Evolutionary conservation across 345 rosid genomes (phyloP).

Genomic region (Garcia nutans): DNA sequence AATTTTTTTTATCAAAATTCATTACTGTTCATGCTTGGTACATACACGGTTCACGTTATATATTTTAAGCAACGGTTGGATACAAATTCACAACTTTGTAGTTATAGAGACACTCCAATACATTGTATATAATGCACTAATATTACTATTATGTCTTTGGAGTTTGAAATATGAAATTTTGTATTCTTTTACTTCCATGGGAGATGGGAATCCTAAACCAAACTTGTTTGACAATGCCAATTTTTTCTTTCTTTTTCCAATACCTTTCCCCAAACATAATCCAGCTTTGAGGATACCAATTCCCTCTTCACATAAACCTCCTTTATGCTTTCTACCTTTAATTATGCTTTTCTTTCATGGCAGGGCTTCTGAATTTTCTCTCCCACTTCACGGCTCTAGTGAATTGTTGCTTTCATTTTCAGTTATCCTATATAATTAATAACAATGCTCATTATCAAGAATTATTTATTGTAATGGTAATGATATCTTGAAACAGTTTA

Average conservation of each 20-base stretch:
- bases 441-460: not conserved
- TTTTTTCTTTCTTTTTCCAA: slow-evolving; percentile 12
- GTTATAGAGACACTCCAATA: no score
- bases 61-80: not conserved
- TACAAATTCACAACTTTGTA: no score
- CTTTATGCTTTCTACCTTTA: slow-evolving; percentile 18
- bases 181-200: slow-evolving; percentile 4
- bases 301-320: not conserved
- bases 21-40: not conserved
- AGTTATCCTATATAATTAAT: not conserved
- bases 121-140: no score
- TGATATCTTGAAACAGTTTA: not conserved
- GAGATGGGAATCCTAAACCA: slow-evolving; percentile 17
- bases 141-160: not conserved
- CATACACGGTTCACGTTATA: not conserved
- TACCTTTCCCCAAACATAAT: slow-evolving; percentile 41
- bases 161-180: slow-evolving; percentile 3
- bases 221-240: slow-evolving; percentile 13
- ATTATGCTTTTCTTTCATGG: slow-evolving; percentile 29
- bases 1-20: no score
- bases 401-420: no score
- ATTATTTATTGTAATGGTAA: no score
- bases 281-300: slow-evolving; percentile 17
- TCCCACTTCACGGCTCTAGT: slow-evolving; percentile 10
- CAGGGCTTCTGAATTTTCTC: slow-evolving; percentile 24